Conservation (phyloP, 768 basidiomycete genomes). For the Boletellus ananas region DNA sequence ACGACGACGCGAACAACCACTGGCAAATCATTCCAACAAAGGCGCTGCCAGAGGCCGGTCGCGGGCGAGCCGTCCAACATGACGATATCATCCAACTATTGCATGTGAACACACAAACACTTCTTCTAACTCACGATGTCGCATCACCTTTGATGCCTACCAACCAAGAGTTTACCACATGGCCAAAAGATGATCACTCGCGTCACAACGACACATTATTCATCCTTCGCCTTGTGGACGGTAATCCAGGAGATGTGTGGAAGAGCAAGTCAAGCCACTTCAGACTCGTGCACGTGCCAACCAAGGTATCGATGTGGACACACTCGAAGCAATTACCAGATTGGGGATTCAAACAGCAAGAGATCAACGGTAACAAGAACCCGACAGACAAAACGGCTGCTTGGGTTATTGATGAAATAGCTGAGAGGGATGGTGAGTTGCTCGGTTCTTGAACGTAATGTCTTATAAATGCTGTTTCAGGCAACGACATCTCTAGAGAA, state of each 20-base stretch:
- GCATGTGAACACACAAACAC: conserved; percentile 78
- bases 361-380: conserved; percentile 97
- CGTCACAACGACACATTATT: conserved; percentile 90
- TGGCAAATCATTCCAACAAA: conserved; percentile 97
- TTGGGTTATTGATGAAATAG: conserved; percentile 87
- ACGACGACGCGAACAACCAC: conserved; percentile 91
- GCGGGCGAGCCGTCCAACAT: conserved; percentile 88
- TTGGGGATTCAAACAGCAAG: conserved; percentile 97
- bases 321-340: conserved; percentile 82
- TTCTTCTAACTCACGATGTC: conserved; percentile 93
- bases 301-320: conserved; percentile 93
- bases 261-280: conserved; percentile 95
- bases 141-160: conserved; percentile 96
- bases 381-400: conserved; percentile 73
- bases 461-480: conserved; percentile 39
- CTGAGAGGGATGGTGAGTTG: conserved; percentile 64
- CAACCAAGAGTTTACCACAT: conserved; percentile 98
- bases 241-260: conserved; percentile 76
- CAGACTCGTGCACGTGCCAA: conserved; percentile 82
- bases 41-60: conserved; percentile 89
- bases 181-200: conserved; percentile 70
- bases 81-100: conserved; percentile 85
- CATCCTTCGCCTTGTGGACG: conserved; percentile 68
- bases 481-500: conserved; percentile 50
- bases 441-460: background rate